Percentiles rank a stretch among this genome's conserved stretches.
These are phyloP conservation scores for Begonia masoniana DNA, from an alignment of 306 rosid species.

Conservation along the genomic window DNA sequence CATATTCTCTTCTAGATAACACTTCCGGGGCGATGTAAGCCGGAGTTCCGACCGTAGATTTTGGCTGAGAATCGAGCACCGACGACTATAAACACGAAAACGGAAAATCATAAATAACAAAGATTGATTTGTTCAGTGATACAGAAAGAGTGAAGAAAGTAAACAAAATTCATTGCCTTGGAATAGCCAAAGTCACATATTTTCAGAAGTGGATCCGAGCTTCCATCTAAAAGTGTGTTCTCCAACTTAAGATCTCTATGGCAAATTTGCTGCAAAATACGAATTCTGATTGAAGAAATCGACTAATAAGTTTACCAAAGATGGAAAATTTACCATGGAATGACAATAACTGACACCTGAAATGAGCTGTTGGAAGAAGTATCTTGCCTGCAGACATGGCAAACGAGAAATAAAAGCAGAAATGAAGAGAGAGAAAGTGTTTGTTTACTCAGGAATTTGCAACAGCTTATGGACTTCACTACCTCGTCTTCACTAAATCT, in stretches of 20 bases:
- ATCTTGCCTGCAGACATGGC: conserved; percentile 50
- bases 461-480: too few species aligned
- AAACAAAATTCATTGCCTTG: conserved; percentile 40
- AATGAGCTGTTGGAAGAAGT: conserved; percentile 83
- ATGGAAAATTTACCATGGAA: conserved; percentile 50
- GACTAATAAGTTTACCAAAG: not conserved
- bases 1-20: conserved; percentile 69
- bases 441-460: too few species aligned
- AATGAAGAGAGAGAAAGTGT: not conserved
- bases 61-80: conserved; percentile 92
- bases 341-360: conserved; percentile 98
- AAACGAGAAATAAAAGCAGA: conserved; percentile 1
- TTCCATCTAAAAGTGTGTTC: conserved; percentile 95
- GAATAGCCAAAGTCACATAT: conserved; percentile 96
- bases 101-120: too few species aligned
- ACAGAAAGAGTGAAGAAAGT: not conserved
- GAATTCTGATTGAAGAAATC: not conserved
- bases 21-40: conserved; percentile 98
- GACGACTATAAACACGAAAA: conserved; percentile 47
- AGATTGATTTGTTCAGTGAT: too few species aligned
- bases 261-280: conserved; percentile 65
- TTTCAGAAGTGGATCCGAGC: conserved; percentile 84
- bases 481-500: conserved; percentile 99
- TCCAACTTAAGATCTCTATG: conserved; percentile 98
- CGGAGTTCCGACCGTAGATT: conserved; percentile 98